Evolutionary conservation across 1,284 basidiomycete species (phyloP).

Genomic region (Golubevia sp.): DNA sequence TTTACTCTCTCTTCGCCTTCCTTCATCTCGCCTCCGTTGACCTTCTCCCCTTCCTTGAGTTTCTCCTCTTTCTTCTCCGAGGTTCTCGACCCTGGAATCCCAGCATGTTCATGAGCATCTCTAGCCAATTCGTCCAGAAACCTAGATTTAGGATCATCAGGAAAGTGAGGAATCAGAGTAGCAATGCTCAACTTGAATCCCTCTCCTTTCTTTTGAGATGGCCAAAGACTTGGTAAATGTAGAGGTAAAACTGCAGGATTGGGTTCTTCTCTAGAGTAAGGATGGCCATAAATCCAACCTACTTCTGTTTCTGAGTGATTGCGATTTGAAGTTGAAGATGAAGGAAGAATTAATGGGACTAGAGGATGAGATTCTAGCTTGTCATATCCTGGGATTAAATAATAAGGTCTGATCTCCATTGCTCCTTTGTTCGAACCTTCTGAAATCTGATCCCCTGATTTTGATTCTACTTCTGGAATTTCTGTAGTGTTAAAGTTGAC

Average conservation of each 20-base stretch:
- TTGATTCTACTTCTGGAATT: neutral
- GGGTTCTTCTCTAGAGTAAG: slow-evolving; percentile 19
- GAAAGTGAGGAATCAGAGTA: slow-evolving; percentile 55
- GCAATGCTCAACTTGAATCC: slow-evolving; percentile 20
- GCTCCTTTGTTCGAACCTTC: neutral
- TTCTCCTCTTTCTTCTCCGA: neutral
- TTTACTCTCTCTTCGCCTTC: neutral
- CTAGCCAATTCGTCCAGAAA: slow-evolving; percentile 52
- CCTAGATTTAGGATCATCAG: slow-evolving; percentile 57
- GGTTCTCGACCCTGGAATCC: neutral
- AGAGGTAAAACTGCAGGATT: no score
- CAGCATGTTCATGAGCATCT: slow-evolving; percentile 46
- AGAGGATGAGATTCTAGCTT: slow-evolving; percentile 42
- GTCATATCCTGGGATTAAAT: slow-evolving; percentile 49
- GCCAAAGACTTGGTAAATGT: neutral
- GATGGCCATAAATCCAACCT: slow-evolving; percentile 51
- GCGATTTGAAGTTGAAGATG: neutral
- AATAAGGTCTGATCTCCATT: slow-evolving; percentile 34
- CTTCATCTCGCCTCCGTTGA: neutral
- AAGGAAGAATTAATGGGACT: slow-evolving; percentile 45
- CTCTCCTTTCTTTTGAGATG: no score
- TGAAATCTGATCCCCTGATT: neutral
- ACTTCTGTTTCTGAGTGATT: slow-evolving; percentile 7
- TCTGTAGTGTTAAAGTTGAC: neutral
- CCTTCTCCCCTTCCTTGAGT: neutral